Base-by-base conservation (phyloP, 441 rosid genomes). In the Mallotus japonicus region DNA sequence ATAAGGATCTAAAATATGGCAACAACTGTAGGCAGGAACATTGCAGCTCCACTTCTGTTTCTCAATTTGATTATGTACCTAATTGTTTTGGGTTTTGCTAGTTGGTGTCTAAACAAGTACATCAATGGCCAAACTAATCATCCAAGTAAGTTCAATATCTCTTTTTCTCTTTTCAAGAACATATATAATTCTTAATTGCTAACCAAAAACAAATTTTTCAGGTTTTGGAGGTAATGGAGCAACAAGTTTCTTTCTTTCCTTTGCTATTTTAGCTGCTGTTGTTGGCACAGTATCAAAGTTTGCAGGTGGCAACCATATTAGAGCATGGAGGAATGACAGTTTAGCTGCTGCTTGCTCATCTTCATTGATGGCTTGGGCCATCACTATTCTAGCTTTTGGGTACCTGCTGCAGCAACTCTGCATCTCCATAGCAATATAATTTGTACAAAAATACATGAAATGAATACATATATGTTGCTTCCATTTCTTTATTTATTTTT, bases 181-280 rank as follows among this genome's bases (percentile, higher is more conserved):
- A 42, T 24, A 24, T 24, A 24, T 24, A 24, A 24, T 24, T 24
- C 28, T 24, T 24, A 24, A 24, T 24, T 24, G 28, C 8, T 42
- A 42, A 42, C 46, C 8, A 42, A 8, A 42, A 42, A 42, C 46
- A 54, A 51, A 44, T n/a, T 16, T 57, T 50, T 37, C 76, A 92
- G 98, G 98, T 73, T 86, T 92, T 42, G 93, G 93, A 61, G 96
- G 92, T 32, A 92, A 90, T 42, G 97, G 92, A 42, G 97, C 97
- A 32, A 94, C 98, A 0, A 72, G 77, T 67, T 85, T 94, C 73
- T 94, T 92, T 81, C 69, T 94, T 74, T 78, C 82, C 8, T 89
- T 94, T 50, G 69, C 95, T 0, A 79, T 89, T 0, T 46, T 87
- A 69, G 95, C 96, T 0, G 85, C 86, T 0, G 95, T 89, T 19